phyloP scores from a whole-genome alignment of 2,329 filamentous ascomycete species.

The Claviceps arundinis region DNA sequence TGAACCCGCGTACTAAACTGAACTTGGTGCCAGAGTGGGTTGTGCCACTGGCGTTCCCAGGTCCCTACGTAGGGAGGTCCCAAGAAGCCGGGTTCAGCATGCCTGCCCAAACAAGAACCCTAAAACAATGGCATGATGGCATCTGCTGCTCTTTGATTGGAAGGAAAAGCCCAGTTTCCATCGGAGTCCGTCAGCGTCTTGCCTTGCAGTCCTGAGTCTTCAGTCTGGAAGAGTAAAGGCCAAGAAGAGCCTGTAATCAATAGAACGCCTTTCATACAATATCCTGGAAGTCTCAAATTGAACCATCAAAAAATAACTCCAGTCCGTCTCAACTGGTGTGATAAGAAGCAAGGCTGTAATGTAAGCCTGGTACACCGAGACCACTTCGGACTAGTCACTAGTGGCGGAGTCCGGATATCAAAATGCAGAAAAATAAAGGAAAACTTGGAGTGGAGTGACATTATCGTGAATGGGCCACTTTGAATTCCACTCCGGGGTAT shows the following conservation, averaged over 20 bases:
- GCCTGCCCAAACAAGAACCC: background rate
- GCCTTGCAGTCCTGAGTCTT: background rate
- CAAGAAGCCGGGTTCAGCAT: background rate
- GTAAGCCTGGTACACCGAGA: background rate
- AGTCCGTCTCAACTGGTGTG: background rate
- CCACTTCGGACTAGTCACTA: background rate
- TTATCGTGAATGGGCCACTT: conserved; percentile 18
- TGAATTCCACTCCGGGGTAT: conserved; percentile 28
- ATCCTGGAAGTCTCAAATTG: conserved; percentile 4
- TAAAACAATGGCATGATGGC: background rate
- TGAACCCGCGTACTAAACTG: background rate
- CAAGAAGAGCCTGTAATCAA: background rate
- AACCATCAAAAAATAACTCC: background rate
- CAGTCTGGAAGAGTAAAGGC: background rate
- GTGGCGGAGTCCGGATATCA: background rate
- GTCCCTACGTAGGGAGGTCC: background rate
- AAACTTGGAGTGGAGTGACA: conserved; percentile 23
- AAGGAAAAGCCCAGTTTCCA: background rate
- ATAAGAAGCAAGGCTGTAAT: background rate
- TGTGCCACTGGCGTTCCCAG: conserved; percentile 3
- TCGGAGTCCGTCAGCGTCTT: too few species aligned
- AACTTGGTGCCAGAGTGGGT: conserved; percentile 1
- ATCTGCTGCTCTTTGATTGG: background rate
- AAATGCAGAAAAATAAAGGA: background rate
- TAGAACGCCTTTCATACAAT: conserved; percentile 6